Percentiles rank a stretch among this genome's conserved stretches.
These are phyloP conservation scores for Erucastrum elatum DNA, from an alignment of 345 rosid species.

Conservation along the genomic window DNA sequence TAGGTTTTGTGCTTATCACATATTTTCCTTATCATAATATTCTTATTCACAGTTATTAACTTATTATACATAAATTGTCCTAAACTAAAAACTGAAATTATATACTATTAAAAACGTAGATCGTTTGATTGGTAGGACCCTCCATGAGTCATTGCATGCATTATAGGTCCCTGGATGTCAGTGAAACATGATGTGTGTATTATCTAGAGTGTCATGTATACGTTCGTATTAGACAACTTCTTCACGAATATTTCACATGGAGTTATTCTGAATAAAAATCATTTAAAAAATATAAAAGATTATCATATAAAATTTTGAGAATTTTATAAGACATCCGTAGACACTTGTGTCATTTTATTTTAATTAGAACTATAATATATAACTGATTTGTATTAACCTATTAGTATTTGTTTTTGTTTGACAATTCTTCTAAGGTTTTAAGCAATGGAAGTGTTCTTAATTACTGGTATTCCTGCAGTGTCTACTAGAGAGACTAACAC, in stretches of 20 bases:
- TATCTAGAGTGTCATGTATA: not conserved
- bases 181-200: not conserved
- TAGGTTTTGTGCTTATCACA: not conserved
- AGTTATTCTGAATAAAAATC: not conserved
- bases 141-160: constrained; percentile 13
- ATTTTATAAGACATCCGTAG: not conserved
- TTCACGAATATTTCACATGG: not conserved
- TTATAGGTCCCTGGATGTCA: not conserved
- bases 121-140: not conserved
- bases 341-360: not conserved
- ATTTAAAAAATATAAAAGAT: too few species aligned
- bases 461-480: not conserved
- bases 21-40: not conserved
- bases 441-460: not conserved
- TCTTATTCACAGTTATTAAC: not conserved
- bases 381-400: not conserved
- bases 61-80: too few species aligned
- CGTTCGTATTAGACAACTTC: not conserved
- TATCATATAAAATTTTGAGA: not conserved
- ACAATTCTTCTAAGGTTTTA: not conserved
- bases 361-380: too few species aligned
- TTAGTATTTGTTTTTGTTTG: not conserved
- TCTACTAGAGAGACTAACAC: not conserved
- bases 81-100: too few species aligned
- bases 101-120: not conserved